Conservation (phyloP, 108 stramenopile genomes). For the Parmales sp. region DNA sequence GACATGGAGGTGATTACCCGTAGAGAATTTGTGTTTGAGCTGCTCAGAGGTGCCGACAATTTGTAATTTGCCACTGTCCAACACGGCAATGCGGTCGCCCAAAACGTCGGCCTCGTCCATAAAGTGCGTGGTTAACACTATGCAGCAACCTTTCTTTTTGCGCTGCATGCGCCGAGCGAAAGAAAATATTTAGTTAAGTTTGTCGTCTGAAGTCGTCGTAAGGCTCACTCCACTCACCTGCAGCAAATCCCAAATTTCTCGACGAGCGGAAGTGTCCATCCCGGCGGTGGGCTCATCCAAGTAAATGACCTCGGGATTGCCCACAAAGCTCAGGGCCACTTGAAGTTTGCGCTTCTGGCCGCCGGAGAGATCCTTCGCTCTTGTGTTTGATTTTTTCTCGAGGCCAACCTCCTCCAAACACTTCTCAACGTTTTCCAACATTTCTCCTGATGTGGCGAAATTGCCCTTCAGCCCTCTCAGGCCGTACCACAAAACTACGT, state of each 20-base stretch:
- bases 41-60: conserved; percentile 44
- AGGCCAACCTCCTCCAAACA: too few relatives aligned
- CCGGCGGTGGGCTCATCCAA: conserved; percentile 56
- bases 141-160: conserved; percentile 16
- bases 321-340: conserved; percentile 47
- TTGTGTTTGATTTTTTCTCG: neutral
- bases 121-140: conserved; percentile 55
- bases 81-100: conserved; percentile 55
- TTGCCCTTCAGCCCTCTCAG: too few relatives aligned
- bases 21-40: conserved; percentile 41
- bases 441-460: too few relatives aligned
- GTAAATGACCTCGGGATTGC: conserved; percentile 36
- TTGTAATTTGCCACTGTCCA: conserved; percentile 33
- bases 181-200: too few relatives aligned
- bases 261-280: conserved; percentile 50
- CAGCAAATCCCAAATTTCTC: conserved; percentile 44
- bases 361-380: conserved; percentile 31
- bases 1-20: conserved; percentile 40
- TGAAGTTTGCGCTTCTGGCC: conserved; percentile 60
- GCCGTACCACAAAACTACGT: too few relatives aligned
- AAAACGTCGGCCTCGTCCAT: conserved; percentile 64
- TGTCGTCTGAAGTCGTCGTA: too few relatives aligned
- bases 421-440: too few relatives aligned
- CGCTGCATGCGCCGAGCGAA: conserved; percentile 14
- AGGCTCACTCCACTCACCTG: too few relatives aligned